These are phyloP conservation scores for Brassica incana DNA, from an alignment of 345 rosid genomes.

Conservation along the genomic window DNA sequence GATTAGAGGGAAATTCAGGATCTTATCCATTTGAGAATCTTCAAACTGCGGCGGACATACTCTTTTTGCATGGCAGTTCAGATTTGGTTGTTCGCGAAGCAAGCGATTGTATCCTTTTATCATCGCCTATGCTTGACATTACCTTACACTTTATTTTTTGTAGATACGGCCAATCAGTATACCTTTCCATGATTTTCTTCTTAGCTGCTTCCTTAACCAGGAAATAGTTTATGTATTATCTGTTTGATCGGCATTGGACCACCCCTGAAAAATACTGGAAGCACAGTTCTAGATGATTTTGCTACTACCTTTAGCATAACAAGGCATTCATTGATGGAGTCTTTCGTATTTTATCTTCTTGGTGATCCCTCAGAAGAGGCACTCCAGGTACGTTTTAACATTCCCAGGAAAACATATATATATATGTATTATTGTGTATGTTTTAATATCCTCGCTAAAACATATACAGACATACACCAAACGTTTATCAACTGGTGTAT, in stretches of 20 bases:
- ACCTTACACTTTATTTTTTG: slow-evolving; percentile 12
- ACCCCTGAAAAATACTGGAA: slow-evolving; percentile 76
- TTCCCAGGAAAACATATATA: not conserved
- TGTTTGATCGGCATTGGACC: slow-evolving; percentile 90
- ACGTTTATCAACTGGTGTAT: not conserved
- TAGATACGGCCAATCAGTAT: not conserved
- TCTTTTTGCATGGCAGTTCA: slow-evolving; percentile 80
- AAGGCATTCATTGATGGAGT: slow-evolving; percentile 79
- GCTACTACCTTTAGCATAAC: slow-evolving; percentile 70
- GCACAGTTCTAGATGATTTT: slow-evolving; percentile 73
- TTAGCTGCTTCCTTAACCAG: slow-evolving; percentile 54
- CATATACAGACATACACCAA: not conserved
- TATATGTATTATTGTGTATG: slow-evolving; percentile 7
- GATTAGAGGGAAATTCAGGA: slow-evolving; percentile 69
- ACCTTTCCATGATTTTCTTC: not conserved
- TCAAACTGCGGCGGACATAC: slow-evolving; percentile 77
- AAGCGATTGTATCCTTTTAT: slow-evolving; percentile 88
- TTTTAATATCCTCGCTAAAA: not conserved
- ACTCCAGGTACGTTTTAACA: slow-evolving; percentile 56
- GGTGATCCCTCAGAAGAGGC: slow-evolving; percentile 83
- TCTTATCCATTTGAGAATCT: slow-evolving; percentile 90
- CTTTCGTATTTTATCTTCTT: slow-evolving; percentile 82
- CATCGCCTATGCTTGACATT: slow-evolving; percentile 7
- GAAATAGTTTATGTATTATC: slow-evolving; percentile 80
- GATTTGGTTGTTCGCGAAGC: slow-evolving; percentile 94